Base-by-base conservation (phyloP, 2,329 filamentous ascomycete genomes). In the Epichloe sylvatica region DNA sequence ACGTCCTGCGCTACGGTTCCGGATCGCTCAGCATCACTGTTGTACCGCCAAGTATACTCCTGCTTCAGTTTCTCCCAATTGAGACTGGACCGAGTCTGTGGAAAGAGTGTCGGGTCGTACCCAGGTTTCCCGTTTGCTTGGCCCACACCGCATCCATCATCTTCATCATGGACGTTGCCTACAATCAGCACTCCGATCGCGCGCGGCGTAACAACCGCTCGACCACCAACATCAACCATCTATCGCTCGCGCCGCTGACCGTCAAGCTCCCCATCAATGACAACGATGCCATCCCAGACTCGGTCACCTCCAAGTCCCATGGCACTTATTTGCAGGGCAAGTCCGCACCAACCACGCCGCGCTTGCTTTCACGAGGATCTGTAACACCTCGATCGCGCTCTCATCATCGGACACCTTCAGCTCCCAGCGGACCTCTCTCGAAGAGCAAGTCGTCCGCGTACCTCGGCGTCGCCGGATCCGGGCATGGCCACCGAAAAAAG, bases 401-500 rank as follows among this genome's bases (percentile, higher is more conserved):
- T 34, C 67, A 70, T 40, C 68, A 68, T 51, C 68, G 70, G 54
- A 65, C 61, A 15, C 59, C 66, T 48, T 69, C 68, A 15, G 62
- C 63, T 36, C 63, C 68, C 11, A 58, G 61, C 41, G 57, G 56
- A 8, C 51, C 50, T 57, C 66, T 81, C 6, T 62, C 71, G 33
- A 84, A 81, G 66, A 81, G 78, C 65, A 82, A 80, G 63, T 84
- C 80, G 0, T 74, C 78, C 41, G 75, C 74, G 1, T 74, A 83
- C 45, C 70, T 83, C 33, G 56, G 62, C 21, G 51, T 52, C 8
- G 55, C 59, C 21, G 36, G 35, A 17, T 11, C 17, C 15, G 44
- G 34, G 19, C 34, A 38, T 33, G 56, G 56, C 37, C 35, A 42
- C 46, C 51, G 50, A 53, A 53, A 47, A 47, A 59, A 56, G 42